Base-by-base conservation (phyloP, 2,329 filamentous ascomycete species). In the Hysterium pulicare region DNA sequence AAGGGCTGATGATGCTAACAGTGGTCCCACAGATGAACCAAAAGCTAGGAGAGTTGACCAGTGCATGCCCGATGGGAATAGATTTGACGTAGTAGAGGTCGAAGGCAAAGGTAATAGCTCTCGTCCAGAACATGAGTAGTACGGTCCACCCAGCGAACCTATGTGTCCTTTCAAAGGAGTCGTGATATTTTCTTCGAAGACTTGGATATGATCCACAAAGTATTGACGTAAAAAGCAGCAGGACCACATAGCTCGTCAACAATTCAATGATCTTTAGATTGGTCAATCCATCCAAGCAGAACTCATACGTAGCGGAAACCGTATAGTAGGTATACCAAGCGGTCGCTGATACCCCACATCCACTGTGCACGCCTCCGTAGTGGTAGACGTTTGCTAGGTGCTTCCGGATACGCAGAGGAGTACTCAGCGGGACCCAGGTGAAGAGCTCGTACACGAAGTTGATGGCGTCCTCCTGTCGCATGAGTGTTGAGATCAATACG, bases 21-120 rank as follows among this genome's bases (percentile, higher is more conserved):
- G 86, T 87, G 36, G 82, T 81, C 28, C 81, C 62, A 21, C 79
- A 53, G 17, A 90, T 70, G 54, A 87, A 77, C 83, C 86, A 90
- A 62, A 90, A 79, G 1, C 11, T 16, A 3, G 38, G 26, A 3
- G 28, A 17, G 5, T 9, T 30, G 38, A 40, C 16, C 8, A 33
- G 15, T 8, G 30, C 24, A 16, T 22, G n/a, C 7, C 21, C 36
- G 22, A 28, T 11, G 19, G 22, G 19, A 3, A 19, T 11, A 7
- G 36, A 15, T 16, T 13, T 19, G 24, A 30, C 19, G 8, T 28
- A 13, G 8, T 13, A 13, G 24, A 13, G 8, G 15, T 34, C 32
- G 15, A 7, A 8, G 17, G 33, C 22, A 19, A 24, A 33, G 19
- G 22, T 33, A 22, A 26, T 20, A 7, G 31, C n/a, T 15, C 15